Base-by-base conservation (phyloP, 2,329 filamentous ascomycete genomes). In the Pestalotiopsis fici region DNA sequence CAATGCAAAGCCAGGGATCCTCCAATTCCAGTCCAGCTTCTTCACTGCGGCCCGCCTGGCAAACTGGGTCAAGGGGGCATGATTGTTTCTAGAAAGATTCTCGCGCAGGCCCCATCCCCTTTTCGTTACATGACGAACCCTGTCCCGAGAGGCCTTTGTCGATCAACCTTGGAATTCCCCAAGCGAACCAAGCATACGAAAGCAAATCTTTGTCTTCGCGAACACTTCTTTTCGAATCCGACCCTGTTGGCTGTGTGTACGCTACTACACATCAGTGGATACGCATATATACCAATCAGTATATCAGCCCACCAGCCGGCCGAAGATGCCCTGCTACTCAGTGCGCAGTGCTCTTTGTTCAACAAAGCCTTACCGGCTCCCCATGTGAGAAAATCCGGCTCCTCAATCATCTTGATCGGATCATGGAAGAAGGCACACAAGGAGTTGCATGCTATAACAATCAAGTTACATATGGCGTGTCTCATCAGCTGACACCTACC, bases 1-100 rank as follows among this genome's bases (percentile, higher is more conserved):
- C 31, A 35, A 23, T 39, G 59, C 59, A 31, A 61, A n/a, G n/a
- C n/a, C 28, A 61, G n/a, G 35, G 35, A 23, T 35, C 21, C 59
- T 23, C 31, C 35, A 23, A 37, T 15, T 27, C 35, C 13, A 23
- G 55, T n/a, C 54, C 23, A 18, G 55, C 43, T 25, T 39, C 39
- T 23, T 63, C 39, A 37, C 25, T 27, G 47, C 43, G 62, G 62
- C 43, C 62, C 62, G 21, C 62, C 37, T 37, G 28, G 60, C 60
- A 31, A 28, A 63, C 37, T 55, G 27, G n/a, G 31, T 35, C 27
- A 18, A 43, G 43, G 27, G 62, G 62, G 50, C 25, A 57, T 18
- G 27, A 65, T 35, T 57, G 18, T 39, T 65, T 65, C 63, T 65
- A 65, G 63, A 65, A 65, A 31, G 31, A 57, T 65, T 65, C 63